phyloP scores from a whole-genome alignment of 495 filamentous ascomycete species.

The Talaromyces thailandensis region DNA sequence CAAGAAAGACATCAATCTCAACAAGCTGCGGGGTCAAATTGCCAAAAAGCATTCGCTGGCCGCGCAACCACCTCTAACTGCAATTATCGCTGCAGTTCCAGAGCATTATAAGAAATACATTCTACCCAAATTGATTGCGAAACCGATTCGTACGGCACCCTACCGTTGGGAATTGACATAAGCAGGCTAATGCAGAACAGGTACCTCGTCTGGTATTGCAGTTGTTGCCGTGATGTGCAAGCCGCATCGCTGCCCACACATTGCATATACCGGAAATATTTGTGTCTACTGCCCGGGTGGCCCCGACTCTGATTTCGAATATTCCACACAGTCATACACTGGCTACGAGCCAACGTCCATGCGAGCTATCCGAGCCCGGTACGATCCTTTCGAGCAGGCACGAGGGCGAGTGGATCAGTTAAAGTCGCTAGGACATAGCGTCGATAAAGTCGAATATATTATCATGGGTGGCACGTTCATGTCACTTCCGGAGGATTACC shows the following conservation, averaged over 20 bases:
- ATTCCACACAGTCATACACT: conserved; percentile 96
- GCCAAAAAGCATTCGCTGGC: conserved; percentile 84
- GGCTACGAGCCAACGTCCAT: conserved; percentile 98
- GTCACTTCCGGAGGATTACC: conserved; percentile 81
- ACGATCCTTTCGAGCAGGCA: conserved; percentile 97
- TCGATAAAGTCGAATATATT: conserved; percentile 99
- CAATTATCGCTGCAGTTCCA: conserved; percentile 94
- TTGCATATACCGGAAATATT: conserved; percentile 96
- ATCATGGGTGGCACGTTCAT: conserved; percentile 99
- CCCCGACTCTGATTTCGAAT: conserved; percentile 96
- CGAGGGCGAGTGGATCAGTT: conserved; percentile 94
- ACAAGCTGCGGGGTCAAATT: conserved; percentile 75
- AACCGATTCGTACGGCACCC: conserved; percentile 70
- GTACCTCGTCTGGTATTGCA: conserved; percentile 93
- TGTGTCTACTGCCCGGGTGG: conserved; percentile 98
- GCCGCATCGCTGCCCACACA: conserved; percentile 94
- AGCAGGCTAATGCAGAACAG: conserved; percentile 26
- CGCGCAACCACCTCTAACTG: conserved; percentile 82
- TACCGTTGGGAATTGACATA: neutral
- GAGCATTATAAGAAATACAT: conserved; percentile 99
- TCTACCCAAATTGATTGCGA: conserved; percentile 86
- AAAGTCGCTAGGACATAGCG: conserved; percentile 86
- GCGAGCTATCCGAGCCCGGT: conserved; percentile 93
- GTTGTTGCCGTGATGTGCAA: conserved; percentile 99
- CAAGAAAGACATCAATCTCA: conserved; percentile 86